These are phyloP conservation scores for Penicillium steckii DNA, from an alignment of 495 filamentous ascomycete genomes.

Conservation along the genomic window DNA sequence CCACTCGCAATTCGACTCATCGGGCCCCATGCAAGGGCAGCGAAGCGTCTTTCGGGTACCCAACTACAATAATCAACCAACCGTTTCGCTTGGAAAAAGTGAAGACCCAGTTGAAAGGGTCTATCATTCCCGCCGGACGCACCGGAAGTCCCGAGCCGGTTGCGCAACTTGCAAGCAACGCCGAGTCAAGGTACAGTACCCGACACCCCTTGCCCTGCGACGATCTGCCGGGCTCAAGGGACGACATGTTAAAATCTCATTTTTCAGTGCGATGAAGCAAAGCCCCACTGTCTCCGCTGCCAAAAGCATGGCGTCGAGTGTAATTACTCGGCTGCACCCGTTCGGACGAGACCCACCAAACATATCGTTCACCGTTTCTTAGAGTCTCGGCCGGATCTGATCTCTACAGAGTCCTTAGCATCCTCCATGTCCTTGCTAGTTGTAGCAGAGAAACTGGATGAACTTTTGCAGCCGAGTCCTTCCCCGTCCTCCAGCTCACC, in stretches of 20 bases:
- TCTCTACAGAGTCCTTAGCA: slow-evolving; percentile 19
- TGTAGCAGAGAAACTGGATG: slow-evolving; percentile 25
- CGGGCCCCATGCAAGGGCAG: slow-evolving; percentile 24
- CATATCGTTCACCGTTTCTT: slow-evolving; percentile 19
- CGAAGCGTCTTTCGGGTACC: slow-evolving; percentile 28
- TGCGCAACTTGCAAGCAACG: slow-evolving; percentile 49
- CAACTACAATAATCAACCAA: slow-evolving; percentile 14
- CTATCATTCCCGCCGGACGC: slow-evolving; percentile 35
- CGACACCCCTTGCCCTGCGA: neutral
- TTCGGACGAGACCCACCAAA: slow-evolving; percentile 5
- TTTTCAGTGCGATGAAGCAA: slow-evolving; percentile 47
- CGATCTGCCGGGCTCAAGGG: neutral
- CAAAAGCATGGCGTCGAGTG: slow-evolving; percentile 40
- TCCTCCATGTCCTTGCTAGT: slow-evolving; percentile 24
- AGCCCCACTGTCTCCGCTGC: slow-evolving; percentile 44
- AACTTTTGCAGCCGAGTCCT: slow-evolving; percentile 16
- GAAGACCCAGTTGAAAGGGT: slow-evolving; percentile 11
- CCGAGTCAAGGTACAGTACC: slow-evolving; percentile 46
- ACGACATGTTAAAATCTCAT: neutral
- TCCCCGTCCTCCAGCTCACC: neutral
- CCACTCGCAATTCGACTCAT: neutral
- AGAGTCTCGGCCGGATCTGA: slow-evolving; percentile 7
- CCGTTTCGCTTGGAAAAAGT: slow-evolving; percentile 2
- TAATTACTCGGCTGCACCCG: slow-evolving; percentile 25
- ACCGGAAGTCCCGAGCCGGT: slow-evolving; percentile 46